Evolutionary conservation across 164 flowering plant genomes (phyloP).

Genomic region (Umbellularia californica): DNA sequence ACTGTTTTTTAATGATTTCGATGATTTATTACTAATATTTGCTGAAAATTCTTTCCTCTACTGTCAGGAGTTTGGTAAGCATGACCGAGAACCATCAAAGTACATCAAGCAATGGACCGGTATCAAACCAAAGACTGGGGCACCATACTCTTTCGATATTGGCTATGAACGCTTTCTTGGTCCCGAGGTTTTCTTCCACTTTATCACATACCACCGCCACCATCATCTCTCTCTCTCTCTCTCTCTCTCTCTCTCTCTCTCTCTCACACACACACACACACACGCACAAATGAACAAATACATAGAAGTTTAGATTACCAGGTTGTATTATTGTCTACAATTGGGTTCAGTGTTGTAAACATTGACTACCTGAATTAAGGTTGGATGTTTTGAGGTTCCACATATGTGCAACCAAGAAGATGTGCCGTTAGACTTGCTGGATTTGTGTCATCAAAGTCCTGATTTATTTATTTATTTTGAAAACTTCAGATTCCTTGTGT

Average conservation of each 20-base stretch:
- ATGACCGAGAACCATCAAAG: constrained; percentile 91
- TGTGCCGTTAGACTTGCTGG: no score
- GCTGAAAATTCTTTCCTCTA: constrained; percentile 3
- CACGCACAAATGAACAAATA: not conserved
- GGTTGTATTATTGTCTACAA: no score
- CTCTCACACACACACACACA: not conserved
- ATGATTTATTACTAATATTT: constrained; percentile 1
- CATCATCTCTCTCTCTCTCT: not conserved
- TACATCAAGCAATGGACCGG: constrained; percentile 97
- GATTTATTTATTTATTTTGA: no score
- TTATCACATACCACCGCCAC: no score
- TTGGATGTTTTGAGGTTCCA: no score
- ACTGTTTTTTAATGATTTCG: no score
- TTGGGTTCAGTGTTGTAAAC: no score
- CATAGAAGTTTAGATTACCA: no score
- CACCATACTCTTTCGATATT: constrained; percentile 93
- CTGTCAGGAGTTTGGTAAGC: constrained; percentile 84
- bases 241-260: constrained; percentile 1
- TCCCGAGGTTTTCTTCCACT: constrained; percentile 76
- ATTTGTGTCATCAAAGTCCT: no score
- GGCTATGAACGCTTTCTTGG: constrained; percentile 99
- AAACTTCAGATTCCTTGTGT: no score
- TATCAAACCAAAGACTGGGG: constrained; percentile 96
- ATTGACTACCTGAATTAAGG: no score
- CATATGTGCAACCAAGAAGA: no score